Evolutionary conservation across 169 alveolate species (phyloP), one percentile per base, ranked within the genome.

Genomic region (Blepharisma undulans): DNA sequence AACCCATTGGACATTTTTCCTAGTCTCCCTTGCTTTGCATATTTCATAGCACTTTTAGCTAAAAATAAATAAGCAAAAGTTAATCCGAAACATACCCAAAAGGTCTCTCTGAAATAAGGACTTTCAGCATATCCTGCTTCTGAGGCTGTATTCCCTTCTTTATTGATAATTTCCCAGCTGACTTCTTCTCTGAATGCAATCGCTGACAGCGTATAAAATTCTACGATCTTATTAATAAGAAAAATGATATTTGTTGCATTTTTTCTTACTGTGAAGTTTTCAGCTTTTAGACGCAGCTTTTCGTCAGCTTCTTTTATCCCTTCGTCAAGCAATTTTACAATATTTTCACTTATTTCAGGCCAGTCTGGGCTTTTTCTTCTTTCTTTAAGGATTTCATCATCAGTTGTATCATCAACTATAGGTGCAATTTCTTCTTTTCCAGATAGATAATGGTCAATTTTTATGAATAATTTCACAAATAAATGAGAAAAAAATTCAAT

Each of bases 31-130:
- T 21, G 29, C 22, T 5, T 72, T 12, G 59, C 74, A 4, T 33
- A 21, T 22, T 76, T 72, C 22, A 30, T 30, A 21, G 87, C 27
- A 19, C 5, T 25, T 22, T 18, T n/a, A 1, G 92, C 85, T 21
- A 88, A n/a, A 29, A 61, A 29, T 18, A 72, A 6, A 32, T 76
- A 88, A 2, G 59, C n/a, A 18, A 34, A 21, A 25, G 80, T 21
- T 27, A 88, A 25, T 4, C 87, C 72, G 34, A 88, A 88, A 27
- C 66, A 19, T 5, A 72, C 34, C 79, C 92, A 88, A 76, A 76
- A 88, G 22, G 27, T 36, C 16, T 21, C 74, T 30, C 60, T 74
- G 80, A 74, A 74, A 22, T 74, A 29, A 74, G 80, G 33, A 18
- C 30, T 25, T 29, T 74, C 80, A 22, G 33, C 80, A 22, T 25